Evolutionary conservation across 2,329 filamentous ascomycete species (phyloP).

Genomic region (Colletotrichum abscissum): DNA sequence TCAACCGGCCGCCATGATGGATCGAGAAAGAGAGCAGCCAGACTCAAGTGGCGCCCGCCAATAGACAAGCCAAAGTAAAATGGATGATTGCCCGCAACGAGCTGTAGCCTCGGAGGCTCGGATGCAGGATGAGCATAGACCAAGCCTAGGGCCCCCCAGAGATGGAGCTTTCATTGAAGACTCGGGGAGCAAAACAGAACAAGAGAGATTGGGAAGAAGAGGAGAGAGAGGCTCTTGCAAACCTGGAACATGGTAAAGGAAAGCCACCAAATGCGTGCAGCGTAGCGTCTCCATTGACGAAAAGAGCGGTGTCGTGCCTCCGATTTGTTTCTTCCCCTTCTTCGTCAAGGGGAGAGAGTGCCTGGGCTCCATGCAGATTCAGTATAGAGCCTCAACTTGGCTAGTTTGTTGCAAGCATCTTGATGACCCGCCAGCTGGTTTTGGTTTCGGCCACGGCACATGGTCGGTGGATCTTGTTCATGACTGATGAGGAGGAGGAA

Average conservation of each 20-base stretch:
- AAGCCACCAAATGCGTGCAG: constrained; percentile 2
- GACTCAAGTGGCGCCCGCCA: constrained; percentile 5
- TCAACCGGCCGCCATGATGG: constrained; percentile 31
- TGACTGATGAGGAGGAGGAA: constrained; percentile 17
- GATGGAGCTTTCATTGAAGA: constrained; percentile 2
- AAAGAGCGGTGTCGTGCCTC: constrained; percentile 29
- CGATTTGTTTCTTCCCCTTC: constrained; percentile 30
- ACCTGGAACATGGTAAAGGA: constrained; percentile 23
- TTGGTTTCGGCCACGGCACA: constrained; percentile 34
- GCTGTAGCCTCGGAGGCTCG: constrained; percentile 19
- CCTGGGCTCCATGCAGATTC: constrained; percentile 14
- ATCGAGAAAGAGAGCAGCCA: constrained; percentile 35
- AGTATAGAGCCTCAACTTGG: constrained; percentile 4
- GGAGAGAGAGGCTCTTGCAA: constrained; percentile 22
- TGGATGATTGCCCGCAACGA: constrained; percentile 8
- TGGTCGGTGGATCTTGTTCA: constrained; percentile 33
- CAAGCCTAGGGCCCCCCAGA: constrained; percentile 9
- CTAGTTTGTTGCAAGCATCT: constrained; percentile 20
- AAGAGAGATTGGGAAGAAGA: not conserved
- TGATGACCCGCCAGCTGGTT: constrained; percentile 26
- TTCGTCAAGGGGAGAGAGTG: not conserved
- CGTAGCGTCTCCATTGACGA: constrained; percentile 17
- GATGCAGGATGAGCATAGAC: constrained; percentile 20
- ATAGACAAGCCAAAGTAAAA: constrained; percentile 14
- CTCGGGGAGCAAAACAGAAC: not conserved